A percentile compares a stretch with the other conserved stretches of the same genome.
Conservation (phyloP, 2,329 filamentous ascomycete species). For the Cercospora zeae-maydis region DNA sequence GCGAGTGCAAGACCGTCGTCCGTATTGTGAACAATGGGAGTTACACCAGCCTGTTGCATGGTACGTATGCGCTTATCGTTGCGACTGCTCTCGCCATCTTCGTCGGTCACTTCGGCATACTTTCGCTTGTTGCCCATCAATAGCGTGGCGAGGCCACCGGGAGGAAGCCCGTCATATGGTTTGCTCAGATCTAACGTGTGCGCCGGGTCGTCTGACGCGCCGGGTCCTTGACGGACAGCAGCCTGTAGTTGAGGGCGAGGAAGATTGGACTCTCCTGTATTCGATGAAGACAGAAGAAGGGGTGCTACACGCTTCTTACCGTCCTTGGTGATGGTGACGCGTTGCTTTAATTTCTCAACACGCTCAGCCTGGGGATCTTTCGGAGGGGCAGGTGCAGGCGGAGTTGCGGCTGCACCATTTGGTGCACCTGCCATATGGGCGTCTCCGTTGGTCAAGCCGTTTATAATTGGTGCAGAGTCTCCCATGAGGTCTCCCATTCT, state of each 20-base stretch:
- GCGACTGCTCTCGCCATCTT: constrained; percentile 69
- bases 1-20: constrained; percentile 75
- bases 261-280: constrained; percentile 79
- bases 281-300: constrained; percentile 78
- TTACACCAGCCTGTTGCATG: constrained; percentile 60
- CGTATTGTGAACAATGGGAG: constrained; percentile 71
- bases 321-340: constrained; percentile 92
- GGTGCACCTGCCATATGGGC: constrained; percentile 45
- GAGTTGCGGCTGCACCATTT: constrained; percentile 24
- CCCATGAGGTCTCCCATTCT: constrained; percentile 99
- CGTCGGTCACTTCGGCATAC: constrained; percentile 66
- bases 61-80: constrained; percentile 58
- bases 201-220: constrained; percentile 37
- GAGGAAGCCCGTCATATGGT: constrained; percentile 87
- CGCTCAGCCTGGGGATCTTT: constrained; percentile 57
- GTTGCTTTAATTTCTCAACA: constrained; percentile 73
- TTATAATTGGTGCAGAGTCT: constrained; percentile 61
- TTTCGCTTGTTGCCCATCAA: constrained; percentile 92
- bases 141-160: constrained; percentile 80
- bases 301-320: constrained; percentile 95
- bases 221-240: constrained; percentile 58
- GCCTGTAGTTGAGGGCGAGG: constrained; percentile 86
- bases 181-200: constrained; percentile 86
- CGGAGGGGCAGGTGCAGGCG: constrained; percentile 36
- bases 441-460: constrained; percentile 39